Conservation (phyloP, 1,284 basidiomycete species). For the Cutaneotrichosporon mucoides region DNA sequence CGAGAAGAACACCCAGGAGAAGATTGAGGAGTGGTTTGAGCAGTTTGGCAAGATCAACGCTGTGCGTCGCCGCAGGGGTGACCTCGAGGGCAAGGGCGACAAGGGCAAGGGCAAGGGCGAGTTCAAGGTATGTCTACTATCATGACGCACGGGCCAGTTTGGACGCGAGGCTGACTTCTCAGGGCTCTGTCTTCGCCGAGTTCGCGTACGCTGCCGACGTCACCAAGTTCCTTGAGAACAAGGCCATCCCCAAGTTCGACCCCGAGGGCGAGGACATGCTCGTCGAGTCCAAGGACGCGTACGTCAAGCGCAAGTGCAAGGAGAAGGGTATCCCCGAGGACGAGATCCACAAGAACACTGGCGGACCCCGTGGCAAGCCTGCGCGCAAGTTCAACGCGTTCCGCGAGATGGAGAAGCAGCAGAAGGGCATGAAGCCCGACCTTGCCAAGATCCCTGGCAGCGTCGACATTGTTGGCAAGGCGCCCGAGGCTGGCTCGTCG, state of each 20-base stretch:
- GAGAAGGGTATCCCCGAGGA: slow-evolving; percentile 69
- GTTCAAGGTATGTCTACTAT: slow-evolving; percentile 64
- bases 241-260: slow-evolving; percentile 72
- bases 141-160: slow-evolving; percentile 9
- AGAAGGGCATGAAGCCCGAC: slow-evolving; percentile 34
- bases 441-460: slow-evolving; percentile 40
- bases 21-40: slow-evolving; percentile 77
- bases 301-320: slow-evolving; percentile 95
- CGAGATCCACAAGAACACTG: slow-evolving; percentile 53
- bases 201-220: slow-evolving; percentile 70
- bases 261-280: slow-evolving; percentile 62
- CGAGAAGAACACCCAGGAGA: slow-evolving; percentile 66
- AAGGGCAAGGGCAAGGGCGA: slow-evolving; percentile 63
- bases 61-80: slow-evolving; percentile 74
- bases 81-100: slow-evolving; percentile 51
- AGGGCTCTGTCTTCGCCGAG: slow-evolving; percentile 92
- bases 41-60: slow-evolving; percentile 77
- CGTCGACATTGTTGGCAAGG: slow-evolving; percentile 39
- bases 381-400: slow-evolving; percentile 75
- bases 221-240: slow-evolving; percentile 70
- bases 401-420: slow-evolving; percentile 64
- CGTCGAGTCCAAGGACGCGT: slow-evolving; percentile 87
- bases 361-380: slow-evolving; percentile 39
- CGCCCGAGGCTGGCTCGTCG: slow-evolving; percentile 9
- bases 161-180: not conserved